phyloP scores from a whole-genome alignment of 2,329 filamentous ascomycete species.

The Lecanicillium sp. region DNA sequence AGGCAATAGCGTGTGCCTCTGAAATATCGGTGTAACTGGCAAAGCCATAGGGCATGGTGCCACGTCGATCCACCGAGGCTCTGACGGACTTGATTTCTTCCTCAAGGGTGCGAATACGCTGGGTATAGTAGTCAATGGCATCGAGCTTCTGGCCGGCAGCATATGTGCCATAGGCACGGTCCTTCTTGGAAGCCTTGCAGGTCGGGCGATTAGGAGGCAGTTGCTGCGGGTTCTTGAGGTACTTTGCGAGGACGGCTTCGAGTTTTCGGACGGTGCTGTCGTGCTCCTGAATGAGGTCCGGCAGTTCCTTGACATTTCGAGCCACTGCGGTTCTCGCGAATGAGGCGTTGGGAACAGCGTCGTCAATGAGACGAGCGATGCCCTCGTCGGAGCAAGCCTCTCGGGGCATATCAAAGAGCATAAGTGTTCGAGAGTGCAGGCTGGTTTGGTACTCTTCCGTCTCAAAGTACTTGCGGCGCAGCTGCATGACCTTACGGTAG shows the following conservation, averaged over 20 bases:
- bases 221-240: constrained; percentile 78
- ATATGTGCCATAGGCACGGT: constrained; percentile 58
- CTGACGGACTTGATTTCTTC: constrained; percentile 77
- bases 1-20: constrained; percentile 83
- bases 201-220: constrained; percentile 70
- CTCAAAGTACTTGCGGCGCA: constrained; percentile 76
- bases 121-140: constrained; percentile 86
- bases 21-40: constrained; percentile 85
- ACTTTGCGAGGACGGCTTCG: constrained; percentile 78
- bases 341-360: constrained; percentile 68
- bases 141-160: constrained; percentile 72
- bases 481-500: constrained; percentile 62
- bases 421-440: constrained; percentile 66
- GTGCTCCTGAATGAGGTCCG: constrained; percentile 77
- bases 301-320: constrained; percentile 85
- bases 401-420: constrained; percentile 77
- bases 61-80: constrained; percentile 73
- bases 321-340: constrained; percentile 77
- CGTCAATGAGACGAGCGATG: constrained; percentile 74
- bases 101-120: constrained; percentile 77
- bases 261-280: constrained; percentile 72
- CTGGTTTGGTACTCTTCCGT: constrained; percentile 83
- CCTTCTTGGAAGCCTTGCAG: constrained; percentile 74
- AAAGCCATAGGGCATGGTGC: constrained; percentile 87
- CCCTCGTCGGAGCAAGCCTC: constrained; percentile 77